Evolutionary conservation across 2,329 filamentous ascomycete genomes (phyloP).

Genomic region (Xylogone sp.): DNA sequence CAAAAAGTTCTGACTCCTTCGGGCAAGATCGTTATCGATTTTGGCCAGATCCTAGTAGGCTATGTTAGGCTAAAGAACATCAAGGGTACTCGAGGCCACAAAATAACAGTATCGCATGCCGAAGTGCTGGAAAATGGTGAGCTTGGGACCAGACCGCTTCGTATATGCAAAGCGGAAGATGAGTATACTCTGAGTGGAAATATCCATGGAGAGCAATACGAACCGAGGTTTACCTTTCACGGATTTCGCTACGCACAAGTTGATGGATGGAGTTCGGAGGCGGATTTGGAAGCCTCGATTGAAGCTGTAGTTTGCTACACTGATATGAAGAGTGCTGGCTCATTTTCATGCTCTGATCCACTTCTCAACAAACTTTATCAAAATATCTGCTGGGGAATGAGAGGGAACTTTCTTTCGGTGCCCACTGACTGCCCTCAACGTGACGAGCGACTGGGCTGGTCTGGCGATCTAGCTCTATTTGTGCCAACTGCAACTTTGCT

Average conservation of each 20-base stretch:
- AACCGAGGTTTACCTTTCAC: slow-evolving; percentile 40
- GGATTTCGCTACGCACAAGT: slow-evolving; percentile 36
- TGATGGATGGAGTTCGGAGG: neutral
- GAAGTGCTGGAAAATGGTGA: too few relatives aligned
- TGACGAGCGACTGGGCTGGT: slow-evolving; percentile 53
- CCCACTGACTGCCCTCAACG: slow-evolving; percentile 56
- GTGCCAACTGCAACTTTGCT: slow-evolving; percentile 41
- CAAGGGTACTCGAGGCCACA: too few relatives aligned
- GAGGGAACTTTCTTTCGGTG: slow-evolving; percentile 53
- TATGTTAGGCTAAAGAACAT: too few relatives aligned
- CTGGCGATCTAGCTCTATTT: slow-evolving; percentile 48
- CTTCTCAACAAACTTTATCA: slow-evolving; percentile 47
- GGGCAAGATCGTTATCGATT: too few relatives aligned
- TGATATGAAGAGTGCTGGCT: neutral
- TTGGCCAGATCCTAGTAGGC: too few relatives aligned
- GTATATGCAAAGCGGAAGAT: slow-evolving; percentile 35
- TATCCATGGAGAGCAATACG: slow-evolving; percentile 27
- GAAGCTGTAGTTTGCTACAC: slow-evolving; percentile 10
- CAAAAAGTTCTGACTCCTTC: too few relatives aligned
- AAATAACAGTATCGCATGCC: too few relatives aligned
- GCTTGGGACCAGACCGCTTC: slow-evolving; percentile 32
- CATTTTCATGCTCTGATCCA: slow-evolving; percentile 2
- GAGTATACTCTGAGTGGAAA: slow-evolving; percentile 29
- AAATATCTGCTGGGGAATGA: slow-evolving; percentile 54
- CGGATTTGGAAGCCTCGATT: neutral